Conservation (phyloP, 2,329 filamentous ascomycete species). For the Calonectria montana region DNA sequence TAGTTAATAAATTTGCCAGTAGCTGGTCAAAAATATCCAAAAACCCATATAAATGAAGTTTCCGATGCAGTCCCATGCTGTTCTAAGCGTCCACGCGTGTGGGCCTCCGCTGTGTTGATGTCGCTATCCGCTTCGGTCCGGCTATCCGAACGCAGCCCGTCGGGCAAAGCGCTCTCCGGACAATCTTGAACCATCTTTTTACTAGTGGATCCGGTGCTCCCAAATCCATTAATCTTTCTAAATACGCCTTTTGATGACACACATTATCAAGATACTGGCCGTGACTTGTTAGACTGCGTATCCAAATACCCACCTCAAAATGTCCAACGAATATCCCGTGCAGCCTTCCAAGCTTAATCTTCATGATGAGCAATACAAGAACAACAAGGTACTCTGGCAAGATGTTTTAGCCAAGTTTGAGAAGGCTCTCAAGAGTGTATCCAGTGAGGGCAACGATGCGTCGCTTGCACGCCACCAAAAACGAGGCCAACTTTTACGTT, state of each 20-base stretch:
- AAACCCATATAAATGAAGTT: neutral
- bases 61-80: neutral
- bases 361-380: neutral
- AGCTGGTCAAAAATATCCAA: neutral
- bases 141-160: neutral
- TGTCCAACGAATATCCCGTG: constrained; percentile 7
- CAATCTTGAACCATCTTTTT: neutral
- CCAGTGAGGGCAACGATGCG: constrained; percentile 44
- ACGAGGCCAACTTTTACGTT: constrained; percentile 32
- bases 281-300: neutral
- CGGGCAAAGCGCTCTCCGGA: neutral
- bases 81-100: neutral
- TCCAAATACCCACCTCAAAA: neutral
- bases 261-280: neutral
- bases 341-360: constrained; percentile 8
- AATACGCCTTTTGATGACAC: constrained; percentile 1
- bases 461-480: constrained; percentile 41
- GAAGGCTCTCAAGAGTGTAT: constrained; percentile 39
- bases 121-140: neutral
- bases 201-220: neutral
- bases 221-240: constrained; percentile 1
- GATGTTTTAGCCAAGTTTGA: constrained; percentile 43
- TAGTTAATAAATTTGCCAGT: too few species aligned
- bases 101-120: neutral
- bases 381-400: constrained; percentile 14